Conservation (phyloP, 768 basidiomycete genomes). For the Chlorophyllum brunneum region DNA sequence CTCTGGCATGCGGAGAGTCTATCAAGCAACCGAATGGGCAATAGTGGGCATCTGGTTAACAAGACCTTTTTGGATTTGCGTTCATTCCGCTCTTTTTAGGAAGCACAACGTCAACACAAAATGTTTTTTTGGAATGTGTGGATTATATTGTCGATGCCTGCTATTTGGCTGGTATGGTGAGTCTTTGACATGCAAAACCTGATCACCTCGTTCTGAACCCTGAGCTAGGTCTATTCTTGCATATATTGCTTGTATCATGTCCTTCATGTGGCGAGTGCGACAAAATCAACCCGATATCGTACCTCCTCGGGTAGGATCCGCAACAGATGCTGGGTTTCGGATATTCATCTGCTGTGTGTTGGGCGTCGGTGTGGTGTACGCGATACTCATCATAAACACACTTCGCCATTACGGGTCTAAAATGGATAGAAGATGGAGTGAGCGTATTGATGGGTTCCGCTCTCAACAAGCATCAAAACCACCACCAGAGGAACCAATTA, state of each 20-base stretch:
- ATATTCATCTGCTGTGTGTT: conserved; percentile 46
- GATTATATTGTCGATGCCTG: conserved; percentile 21
- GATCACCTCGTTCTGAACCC: not conserved
- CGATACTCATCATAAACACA: conserved; percentile 46
- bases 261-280: conserved; percentile 24
- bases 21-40: conserved; percentile 59
- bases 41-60: conserved; percentile 31
- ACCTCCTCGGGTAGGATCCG: not conserved
- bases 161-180: conserved; percentile 15
- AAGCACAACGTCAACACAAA: conserved; percentile 38
- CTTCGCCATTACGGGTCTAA: conserved; percentile 46
- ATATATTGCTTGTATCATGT: conserved; percentile 23
- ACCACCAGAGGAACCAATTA: not conserved
- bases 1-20: conserved; percentile 56
- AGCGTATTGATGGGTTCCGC: conserved; percentile 17
- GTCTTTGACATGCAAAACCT: not conserved
- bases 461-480: not conserved
- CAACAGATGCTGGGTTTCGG: conserved; percentile 21
- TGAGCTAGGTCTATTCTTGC: conserved; percentile 22
- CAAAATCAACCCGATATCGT: not conserved
- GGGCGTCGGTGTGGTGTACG: conserved; percentile 49
- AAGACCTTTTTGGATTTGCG: not conserved
- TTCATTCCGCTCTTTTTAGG: conserved; percentile 27
- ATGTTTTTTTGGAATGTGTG: conserved; percentile 54
- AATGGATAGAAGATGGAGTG: conserved; percentile 26